Conservation (phyloP, 1,284 basidiomycete genomes). For the Puccinia triticina region DNA sequence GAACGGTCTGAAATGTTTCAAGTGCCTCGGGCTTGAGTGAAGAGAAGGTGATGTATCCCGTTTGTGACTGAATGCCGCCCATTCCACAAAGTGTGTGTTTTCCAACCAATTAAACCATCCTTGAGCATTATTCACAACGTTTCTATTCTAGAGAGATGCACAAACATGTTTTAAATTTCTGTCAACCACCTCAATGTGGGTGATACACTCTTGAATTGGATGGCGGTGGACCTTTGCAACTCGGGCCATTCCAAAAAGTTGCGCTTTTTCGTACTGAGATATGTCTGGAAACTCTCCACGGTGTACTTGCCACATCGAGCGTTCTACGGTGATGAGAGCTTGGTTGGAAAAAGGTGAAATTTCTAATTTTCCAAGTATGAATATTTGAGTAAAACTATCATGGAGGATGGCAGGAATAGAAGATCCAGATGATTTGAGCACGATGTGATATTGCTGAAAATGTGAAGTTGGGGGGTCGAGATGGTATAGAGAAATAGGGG, state of each 20-base stretch:
- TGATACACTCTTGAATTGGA: neutral
- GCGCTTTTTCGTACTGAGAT: neutral
- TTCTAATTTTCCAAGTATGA: neutral
- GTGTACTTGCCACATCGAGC: neutral
- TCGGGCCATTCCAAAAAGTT: too few relatives aligned
- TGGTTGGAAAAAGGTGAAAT: neutral
- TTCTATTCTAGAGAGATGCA: too few relatives aligned
- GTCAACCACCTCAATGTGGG: neutral
- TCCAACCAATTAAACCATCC: too few relatives aligned
- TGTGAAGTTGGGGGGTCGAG: neutral
- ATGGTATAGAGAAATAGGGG: neutral
- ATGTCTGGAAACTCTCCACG: neutral
- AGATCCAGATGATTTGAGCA: neutral
- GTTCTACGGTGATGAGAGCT: neutral
- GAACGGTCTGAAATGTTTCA: neutral
- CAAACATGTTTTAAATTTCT: neutral
- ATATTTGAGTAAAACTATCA: neutral
- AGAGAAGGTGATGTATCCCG: too few relatives aligned
- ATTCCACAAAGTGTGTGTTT: too few relatives aligned
- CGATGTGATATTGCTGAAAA: neutral
- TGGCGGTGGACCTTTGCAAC: conserved; percentile 7
- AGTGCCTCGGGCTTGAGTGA: neutral
- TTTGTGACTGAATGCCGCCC: too few relatives aligned
- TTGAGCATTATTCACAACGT: neutral
- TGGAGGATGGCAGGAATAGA: neutral